Evolutionary conservation across 148 eudicot genomes (phyloP), one percentile per base, ranked within the genome.

Genomic region (Camellia granthamiana): DNA sequence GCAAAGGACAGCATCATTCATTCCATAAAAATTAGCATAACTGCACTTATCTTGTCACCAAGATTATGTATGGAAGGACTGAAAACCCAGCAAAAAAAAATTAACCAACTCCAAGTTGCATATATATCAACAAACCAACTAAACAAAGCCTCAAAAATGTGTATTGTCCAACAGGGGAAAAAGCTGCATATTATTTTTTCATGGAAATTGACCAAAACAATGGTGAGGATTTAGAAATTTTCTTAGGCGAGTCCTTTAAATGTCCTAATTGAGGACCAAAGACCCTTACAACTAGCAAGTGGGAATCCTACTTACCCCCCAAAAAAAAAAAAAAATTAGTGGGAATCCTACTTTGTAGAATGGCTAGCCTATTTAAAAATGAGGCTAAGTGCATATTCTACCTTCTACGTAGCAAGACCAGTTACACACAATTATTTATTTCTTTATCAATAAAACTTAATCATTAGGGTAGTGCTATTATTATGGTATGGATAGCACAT

Each of bases 221-320:
- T 63, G 67, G 67, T 63, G 9, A 63, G 38, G 16, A n/a, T 6
- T 63, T n/a, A 5, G 30, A 6, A n/a, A 63, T n/a, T 63, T 18
- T 61, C 65, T 12, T 30, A 30, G 38, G 1, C 38, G 38, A 30
- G 38, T 30, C 38, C 38, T 1, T 12, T 9, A 56, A 12, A 56
- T 61, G 65, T 3, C 5, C 4, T 18, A 7, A 3, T 5, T 61
- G 5, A 61, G 8, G 6, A 61, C 11, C 54, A 61, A 21, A 42
- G 42, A 72, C 75, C 75, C 59, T 66, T 65, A 10, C 10, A 65
- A 38, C 69, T 65, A 38, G 43, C 1, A 38, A 66, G 69, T 72
- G 43, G 11, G 59, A 72, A n/a, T 55, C 75, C 54, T n/a, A 30
- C 38, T 30, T 30, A 30, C 38, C 38, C 38, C 38, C 38, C 38